Conservation (phyloP, 2,329 filamentous ascomycete genomes). For the Apiospora kogelbergensis region DNA sequence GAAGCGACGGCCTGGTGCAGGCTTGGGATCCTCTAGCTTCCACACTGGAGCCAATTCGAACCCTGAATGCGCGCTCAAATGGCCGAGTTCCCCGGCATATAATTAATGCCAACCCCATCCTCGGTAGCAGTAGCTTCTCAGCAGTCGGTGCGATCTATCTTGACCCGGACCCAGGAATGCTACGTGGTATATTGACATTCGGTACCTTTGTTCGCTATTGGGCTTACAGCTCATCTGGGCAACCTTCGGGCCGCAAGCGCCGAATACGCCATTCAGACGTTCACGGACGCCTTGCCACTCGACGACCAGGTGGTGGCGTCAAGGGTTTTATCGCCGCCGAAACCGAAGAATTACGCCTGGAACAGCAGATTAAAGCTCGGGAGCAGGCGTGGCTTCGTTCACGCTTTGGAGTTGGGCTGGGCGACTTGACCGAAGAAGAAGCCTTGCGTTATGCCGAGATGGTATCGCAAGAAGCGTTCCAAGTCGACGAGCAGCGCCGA, state of each 20-base stretch:
- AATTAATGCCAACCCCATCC: constrained; percentile 51
- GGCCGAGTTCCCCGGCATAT: constrained; percentile 77
- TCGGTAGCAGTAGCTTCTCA: constrained; percentile 72
- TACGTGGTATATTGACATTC: constrained; percentile 84
- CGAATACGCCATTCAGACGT: constrained; percentile 67
- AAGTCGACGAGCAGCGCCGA: constrained; percentile 56
- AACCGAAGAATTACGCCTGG: constrained; percentile 73
- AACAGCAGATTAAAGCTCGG: constrained; percentile 65
- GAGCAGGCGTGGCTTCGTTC: constrained; percentile 71
- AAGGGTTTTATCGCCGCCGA: constrained; percentile 86
- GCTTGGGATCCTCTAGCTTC: constrained; percentile 96
- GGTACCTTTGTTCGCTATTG: constrained; percentile 89
- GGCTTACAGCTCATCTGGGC: constrained; percentile 84
- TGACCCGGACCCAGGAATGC: constrained; percentile 81
- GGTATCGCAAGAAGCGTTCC: constrained; percentile 61
- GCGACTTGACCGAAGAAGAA: constrained; percentile 65
- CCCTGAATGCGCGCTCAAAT: constrained; percentile 81
- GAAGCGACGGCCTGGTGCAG: constrained; percentile 91
- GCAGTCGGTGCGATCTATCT: constrained; percentile 82
- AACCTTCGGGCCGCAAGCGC: constrained; percentile 77
- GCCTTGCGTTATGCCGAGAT: constrained; percentile 65
- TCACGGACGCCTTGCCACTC: constrained; percentile 49
- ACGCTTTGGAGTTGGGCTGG: constrained; percentile 81
- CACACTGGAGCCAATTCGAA: constrained; percentile 73
- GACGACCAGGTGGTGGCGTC: constrained; percentile 65